Evolutionary conservation across 2,329 filamentous ascomycete species (phyloP).

Genomic region (Ophiostoma perfectum): DNA sequence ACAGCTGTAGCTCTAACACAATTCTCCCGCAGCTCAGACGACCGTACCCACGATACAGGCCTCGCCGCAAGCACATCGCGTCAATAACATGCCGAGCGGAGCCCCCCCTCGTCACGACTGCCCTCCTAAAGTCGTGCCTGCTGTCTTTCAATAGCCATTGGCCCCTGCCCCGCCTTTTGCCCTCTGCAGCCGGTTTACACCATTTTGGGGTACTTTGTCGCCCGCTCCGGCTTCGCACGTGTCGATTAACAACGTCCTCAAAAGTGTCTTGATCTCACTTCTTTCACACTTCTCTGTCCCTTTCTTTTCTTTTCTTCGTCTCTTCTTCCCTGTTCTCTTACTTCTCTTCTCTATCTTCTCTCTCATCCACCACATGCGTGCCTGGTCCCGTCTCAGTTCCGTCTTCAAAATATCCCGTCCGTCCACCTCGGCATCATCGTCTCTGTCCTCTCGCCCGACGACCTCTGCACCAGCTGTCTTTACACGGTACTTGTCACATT

Average conservation of each 20-base stretch:
- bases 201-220: not conserved
- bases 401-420: not conserved
- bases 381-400: conserved; percentile 12
- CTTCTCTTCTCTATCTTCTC: not conserved
- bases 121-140: not conserved
- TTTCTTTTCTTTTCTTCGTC: not conserved
- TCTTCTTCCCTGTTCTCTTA: not conserved
- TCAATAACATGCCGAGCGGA: conserved; percentile 14
- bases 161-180: conserved; percentile 18
- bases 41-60: not conserved
- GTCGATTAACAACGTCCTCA: conserved; percentile 8
- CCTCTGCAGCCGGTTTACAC: conserved; percentile 10
- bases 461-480: conserved; percentile 5
- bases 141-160: not conserved
- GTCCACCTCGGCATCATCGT: not conserved
- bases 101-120: not conserved
- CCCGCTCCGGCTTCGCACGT: not conserved
- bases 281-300: not conserved
- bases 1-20: not conserved
- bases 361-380: conserved; percentile 14
- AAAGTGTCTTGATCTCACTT: conserved; percentile 9
- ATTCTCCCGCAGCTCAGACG: not conserved
- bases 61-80: conserved; percentile 8
- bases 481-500: not conserved
- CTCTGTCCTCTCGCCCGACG: not conserved